These are phyloP conservation scores for Alternaria metachromatica DNA, from an alignment of 2,329 filamentous ascomycete species.

Conservation along the genomic window DNA sequence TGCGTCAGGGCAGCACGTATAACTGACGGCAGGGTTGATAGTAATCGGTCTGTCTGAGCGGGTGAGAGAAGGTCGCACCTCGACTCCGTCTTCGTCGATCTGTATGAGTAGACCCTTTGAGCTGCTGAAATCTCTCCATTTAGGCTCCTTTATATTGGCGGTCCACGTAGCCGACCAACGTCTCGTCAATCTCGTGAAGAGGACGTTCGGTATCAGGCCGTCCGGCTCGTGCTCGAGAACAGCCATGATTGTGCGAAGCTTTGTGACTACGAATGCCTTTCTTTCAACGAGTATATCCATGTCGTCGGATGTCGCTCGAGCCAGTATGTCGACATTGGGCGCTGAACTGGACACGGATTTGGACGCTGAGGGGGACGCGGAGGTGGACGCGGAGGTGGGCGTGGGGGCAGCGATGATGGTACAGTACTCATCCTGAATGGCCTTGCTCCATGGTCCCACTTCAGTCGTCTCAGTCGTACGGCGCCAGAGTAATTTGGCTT, in stretches of 20 bases:
- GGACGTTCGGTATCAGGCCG: not conserved
- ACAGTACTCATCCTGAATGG: not conserved
- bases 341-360: not conserved
- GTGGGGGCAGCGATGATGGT: not conserved
- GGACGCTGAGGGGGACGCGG: not conserved
- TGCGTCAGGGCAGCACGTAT: not conserved
- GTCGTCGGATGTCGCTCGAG: not conserved
- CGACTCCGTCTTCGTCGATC: not conserved
- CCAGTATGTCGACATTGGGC: not conserved
- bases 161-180: not conserved
- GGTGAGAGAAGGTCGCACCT: not conserved
- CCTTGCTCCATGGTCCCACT: not conserved
- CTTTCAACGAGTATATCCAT: not conserved
- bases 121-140: not conserved
- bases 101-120: not conserved
- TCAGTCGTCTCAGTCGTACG: not conserved
- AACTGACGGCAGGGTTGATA: not conserved
- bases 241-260: not conserved
- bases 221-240: not conserved
- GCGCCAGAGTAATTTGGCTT: not conserved
- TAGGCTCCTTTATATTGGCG: not conserved
- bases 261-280: not conserved
- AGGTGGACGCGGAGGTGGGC: not conserved
- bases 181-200: not conserved
- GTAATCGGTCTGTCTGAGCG: not conserved